Base-by-base conservation (phyloP, 495 filamentous ascomycete species). In the Pseudomonodictys pantanalensis region DNA sequence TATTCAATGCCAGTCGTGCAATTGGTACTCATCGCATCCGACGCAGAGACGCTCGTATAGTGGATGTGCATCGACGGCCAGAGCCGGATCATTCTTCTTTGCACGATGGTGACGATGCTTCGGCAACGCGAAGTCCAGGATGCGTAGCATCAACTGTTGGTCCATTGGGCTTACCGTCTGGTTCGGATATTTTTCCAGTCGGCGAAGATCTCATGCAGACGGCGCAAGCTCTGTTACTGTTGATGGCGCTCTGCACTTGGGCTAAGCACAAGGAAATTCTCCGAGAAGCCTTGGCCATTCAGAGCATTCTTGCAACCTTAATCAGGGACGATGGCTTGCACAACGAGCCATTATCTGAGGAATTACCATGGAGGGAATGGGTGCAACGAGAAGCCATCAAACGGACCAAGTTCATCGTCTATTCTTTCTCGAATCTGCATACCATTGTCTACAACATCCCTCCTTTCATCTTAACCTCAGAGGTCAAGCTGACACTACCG, bases 1-100 rank as follows among this genome's bases (percentile, higher is more conserved):
- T 91, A 6, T 91, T 87, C 74, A 84, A 88, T 70, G 86, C 86
- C 0, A 78, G 81, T 0, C 81, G 77, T 48, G 72, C 79, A 0
- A 79, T 83, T 24, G 78, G 78, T 2, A 64, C 75, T 10, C 76
- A 82, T 56, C 78, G 82, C 59, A 80, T 81, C 9, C 71, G 79
- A 26, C 72, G 78, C 20, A 44, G 62, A 26, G 53, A 62, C 51
- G 41, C 47, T n/a, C 70, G 81, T 29, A 68, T 79, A 39, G 81
- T 65, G 1, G 56, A 60, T 18, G 49, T 33, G 18, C 62, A 61
- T 47, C 57, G 57, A n/a, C 50, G 28, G 10, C 38, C 55, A 10
- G 60, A 63, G 12, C 58, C 60, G 2, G 60, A 63, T 9, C 60
- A 38, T n/a, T 57, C 52, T 9, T 65, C 52, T 5, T 58, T 48